A percentile compares a stretch with the other conserved stretches of the same genome.
These are phyloP conservation scores for Wilcoxina mikolae DNA, from an alignment of 495 filamentous ascomycete genomes.

Conservation along the genomic window DNA sequence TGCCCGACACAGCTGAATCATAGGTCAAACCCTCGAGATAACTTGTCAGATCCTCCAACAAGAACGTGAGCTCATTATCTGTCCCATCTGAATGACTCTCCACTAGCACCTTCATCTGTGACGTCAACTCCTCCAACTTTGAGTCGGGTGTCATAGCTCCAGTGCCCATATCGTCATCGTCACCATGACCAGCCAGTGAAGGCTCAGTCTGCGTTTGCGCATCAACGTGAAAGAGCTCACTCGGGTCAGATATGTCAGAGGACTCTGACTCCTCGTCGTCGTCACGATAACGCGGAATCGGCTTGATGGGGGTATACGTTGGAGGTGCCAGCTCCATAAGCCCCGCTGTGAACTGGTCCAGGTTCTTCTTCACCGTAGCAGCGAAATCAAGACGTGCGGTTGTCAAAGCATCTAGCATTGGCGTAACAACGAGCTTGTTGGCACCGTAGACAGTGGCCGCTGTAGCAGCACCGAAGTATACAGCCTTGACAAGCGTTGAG, in stretches of 20 bases:
- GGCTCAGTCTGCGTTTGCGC: slow-evolving; percentile 61
- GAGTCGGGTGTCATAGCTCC: slow-evolving; percentile 32
- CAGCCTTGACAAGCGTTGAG: slow-evolving; percentile 54
- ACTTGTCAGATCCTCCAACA: slow-evolving; percentile 25
- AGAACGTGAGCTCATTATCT: slow-evolving; percentile 28
- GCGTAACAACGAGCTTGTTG: slow-evolving; percentile 62
- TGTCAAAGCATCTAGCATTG: slow-evolving; percentile 64
- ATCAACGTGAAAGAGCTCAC: slow-evolving; percentile 83
- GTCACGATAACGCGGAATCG: slow-evolving; percentile 30
- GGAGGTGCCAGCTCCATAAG: slow-evolving; percentile 58
- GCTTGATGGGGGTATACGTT: slow-evolving; percentile 35
- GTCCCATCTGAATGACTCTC: slow-evolving; percentile 26
- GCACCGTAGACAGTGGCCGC: slow-evolving; percentile 64
- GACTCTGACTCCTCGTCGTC: slow-evolving; percentile 36
- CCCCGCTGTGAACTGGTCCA: slow-evolving; percentile 54
- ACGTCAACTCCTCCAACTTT: slow-evolving; percentile 24
- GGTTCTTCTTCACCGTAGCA: slow-evolving; percentile 45
- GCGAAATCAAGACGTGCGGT: slow-evolving; percentile 71
- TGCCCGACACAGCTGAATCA: slow-evolving; percentile 17
- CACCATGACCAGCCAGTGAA: slow-evolving; percentile 27
- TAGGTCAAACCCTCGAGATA: slow-evolving; percentile 28
- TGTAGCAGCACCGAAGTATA: slow-evolving; percentile 59
- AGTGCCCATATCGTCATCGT: slow-evolving; percentile 19
- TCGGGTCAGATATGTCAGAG: slow-evolving; percentile 45
- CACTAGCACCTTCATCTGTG: slow-evolving; percentile 23